Conservation (phyloP, 2,329 filamentous ascomycete genomes). For the Sporothrix protearum region DNA sequence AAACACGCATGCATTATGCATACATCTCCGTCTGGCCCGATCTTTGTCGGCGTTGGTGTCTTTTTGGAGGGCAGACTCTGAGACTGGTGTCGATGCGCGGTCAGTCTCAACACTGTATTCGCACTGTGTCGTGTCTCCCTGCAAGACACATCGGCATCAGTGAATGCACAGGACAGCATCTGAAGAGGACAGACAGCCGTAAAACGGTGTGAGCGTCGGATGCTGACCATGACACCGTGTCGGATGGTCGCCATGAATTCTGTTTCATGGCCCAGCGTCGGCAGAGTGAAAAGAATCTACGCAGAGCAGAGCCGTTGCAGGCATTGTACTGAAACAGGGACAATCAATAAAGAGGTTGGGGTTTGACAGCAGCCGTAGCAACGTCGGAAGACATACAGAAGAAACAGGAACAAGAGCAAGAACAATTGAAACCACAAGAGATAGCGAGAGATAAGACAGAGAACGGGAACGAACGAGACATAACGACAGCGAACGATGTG, state of each 20-base stretch:
- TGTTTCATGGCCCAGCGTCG: too few species aligned
- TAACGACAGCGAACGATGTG: too few species aligned
- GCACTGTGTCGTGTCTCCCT: not conserved
- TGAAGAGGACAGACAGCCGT: not conserved
- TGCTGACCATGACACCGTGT: too few species aligned
- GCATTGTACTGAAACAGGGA: not conserved
- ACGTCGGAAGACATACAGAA: not conserved
- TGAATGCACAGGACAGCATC: not conserved
- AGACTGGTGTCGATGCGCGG: not conserved
- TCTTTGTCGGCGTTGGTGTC: not conserved
- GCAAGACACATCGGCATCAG: not conserved
- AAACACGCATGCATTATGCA: not conserved
- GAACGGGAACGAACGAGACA: too few species aligned
- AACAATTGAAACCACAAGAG: too few species aligned
- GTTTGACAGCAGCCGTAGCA: too few species aligned
- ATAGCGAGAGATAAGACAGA: too few species aligned
- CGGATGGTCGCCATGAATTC: too few species aligned
- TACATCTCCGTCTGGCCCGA: not conserved
- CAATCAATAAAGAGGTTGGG: not conserved
- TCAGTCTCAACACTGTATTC: slow-evolving; percentile 2
- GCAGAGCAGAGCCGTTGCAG: not conserved
- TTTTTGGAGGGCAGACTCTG: not conserved
- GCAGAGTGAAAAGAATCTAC: not conserved
- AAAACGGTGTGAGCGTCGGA: not conserved
- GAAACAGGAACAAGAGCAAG: not conserved